These are phyloP conservation scores for Globisporangium echinulatum DNA, from an alignment of 352 stramenopile genomes.

Conservation along the genomic window DNA sequence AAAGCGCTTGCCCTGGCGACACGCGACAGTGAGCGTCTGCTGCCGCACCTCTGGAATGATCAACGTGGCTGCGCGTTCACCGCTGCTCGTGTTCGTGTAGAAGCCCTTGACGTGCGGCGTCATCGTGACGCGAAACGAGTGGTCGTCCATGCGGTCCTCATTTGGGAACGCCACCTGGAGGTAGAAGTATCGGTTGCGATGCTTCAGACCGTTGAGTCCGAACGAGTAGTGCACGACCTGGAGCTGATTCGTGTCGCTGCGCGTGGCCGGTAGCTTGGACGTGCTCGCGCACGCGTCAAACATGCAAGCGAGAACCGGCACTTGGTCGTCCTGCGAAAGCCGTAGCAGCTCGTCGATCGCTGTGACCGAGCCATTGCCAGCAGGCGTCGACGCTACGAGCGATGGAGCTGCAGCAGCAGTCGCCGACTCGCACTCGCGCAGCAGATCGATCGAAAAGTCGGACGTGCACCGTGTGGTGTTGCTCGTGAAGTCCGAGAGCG, in stretches of 20 bases:
- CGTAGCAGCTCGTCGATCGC: conserved; percentile 37
- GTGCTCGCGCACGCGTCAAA: conserved; percentile 38
- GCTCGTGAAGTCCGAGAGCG: conserved; percentile 46
- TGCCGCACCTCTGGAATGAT: conserved; percentile 31
- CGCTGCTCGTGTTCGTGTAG: conserved; percentile 26
- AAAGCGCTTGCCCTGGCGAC: conserved; percentile 19
- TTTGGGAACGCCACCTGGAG: conserved; percentile 46
- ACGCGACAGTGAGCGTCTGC: conserved; percentile 30
- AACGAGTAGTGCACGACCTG: conserved; percentile 50
- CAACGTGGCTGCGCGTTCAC: conserved; percentile 27
- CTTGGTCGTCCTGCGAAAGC: conserved; percentile 23
- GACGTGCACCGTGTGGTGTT: conserved; percentile 40
- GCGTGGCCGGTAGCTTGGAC: conserved; percentile 30
- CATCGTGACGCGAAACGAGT: conserved; percentile 47
- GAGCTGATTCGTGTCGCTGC: conserved; percentile 19
- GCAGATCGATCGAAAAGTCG: conserved; percentile 34
- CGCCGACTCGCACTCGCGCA: conserved; percentile 23
- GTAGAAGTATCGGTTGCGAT: conserved; percentile 63
- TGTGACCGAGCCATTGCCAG: conserved; percentile 19
- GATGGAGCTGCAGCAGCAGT: background rate
- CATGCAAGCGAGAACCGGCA: conserved; percentile 37
- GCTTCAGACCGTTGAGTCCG: conserved; percentile 38
- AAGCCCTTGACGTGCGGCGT: conserved; percentile 45
- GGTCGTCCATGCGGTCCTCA: conserved; percentile 17
- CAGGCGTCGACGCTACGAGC: background rate